Evolutionary conservation across 139 green algal genomes (phyloP).

Genomic region (Nannochloris sp.): DNA sequence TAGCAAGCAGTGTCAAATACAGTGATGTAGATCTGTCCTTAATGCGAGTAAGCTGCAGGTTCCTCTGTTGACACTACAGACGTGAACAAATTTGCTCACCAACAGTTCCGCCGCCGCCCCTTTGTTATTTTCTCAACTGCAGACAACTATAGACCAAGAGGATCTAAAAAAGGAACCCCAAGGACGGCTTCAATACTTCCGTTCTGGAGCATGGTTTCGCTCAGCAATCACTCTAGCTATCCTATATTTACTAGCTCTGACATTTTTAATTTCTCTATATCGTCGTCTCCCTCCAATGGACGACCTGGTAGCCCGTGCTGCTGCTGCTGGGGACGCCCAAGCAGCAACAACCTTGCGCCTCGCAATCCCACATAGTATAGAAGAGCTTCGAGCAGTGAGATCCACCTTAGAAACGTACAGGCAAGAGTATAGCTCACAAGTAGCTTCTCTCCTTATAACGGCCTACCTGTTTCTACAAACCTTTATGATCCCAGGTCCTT

Average conservation of each 20-base stretch:
- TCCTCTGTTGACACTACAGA: too few relatives aligned
- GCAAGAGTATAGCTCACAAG: constrained; percentile 24
- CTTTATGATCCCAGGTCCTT: constrained; percentile 28
- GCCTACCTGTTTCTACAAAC: constrained; percentile 44
- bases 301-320: not conserved
- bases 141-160: not conserved
- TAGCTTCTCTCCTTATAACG: constrained; percentile 24
- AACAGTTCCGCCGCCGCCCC: too few relatives aligned
- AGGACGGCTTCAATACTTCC: not conserved
- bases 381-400: constrained; percentile 15
- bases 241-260: constrained; percentile 11
- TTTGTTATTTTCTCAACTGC: too few relatives aligned
- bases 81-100: too few relatives aligned
- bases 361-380: constrained; percentile 11
- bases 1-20: too few relatives aligned
- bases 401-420: constrained; percentile 28
- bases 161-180: constrained; percentile 7
- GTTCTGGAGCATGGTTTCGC: constrained; percentile 14
- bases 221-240: not conserved
- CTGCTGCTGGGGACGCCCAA: not conserved
- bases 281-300: constrained; percentile 6
- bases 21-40: too few relatives aligned
- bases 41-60: too few relatives aligned
- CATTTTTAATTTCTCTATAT: constrained; percentile 10
- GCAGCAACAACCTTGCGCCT: not conserved